Percentiles rank a stretch among this genome's conserved stretches.
phyloP scores from a whole-genome alignment of 2,329 filamentous ascomycete genomes.

The Helminthosporium solani region DNA sequence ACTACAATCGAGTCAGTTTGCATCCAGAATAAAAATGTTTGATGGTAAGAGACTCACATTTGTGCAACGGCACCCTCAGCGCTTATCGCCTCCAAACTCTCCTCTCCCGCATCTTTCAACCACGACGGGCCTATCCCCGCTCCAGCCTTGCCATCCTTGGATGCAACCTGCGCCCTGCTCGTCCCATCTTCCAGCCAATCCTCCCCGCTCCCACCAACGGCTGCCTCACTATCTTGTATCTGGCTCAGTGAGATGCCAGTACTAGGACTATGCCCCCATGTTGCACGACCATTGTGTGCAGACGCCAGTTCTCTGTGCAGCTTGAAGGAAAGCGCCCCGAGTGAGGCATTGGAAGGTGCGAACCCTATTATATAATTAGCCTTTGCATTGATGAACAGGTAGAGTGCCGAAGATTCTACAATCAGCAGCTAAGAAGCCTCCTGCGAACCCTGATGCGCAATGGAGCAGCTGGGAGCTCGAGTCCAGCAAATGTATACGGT shows the following conservation, averaged over 20 bases:
- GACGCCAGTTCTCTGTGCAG: constrained; percentile 67
- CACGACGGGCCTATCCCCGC: constrained; percentile 53
- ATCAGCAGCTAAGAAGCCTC: constrained; percentile 71
- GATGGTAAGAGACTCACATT: constrained; percentile 52
- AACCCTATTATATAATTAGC: constrained; percentile 51
- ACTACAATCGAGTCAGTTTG: constrained; percentile 39
- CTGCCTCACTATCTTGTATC: constrained; percentile 51
- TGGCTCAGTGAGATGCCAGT: constrained; percentile 59
- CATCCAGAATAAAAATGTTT: background rate
- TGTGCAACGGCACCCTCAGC: constrained; percentile 63
- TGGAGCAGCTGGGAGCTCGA: constrained; percentile 63
- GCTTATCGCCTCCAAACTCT: constrained; percentile 62
- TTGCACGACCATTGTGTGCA: constrained; percentile 56
- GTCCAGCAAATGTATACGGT: constrained; percentile 60
- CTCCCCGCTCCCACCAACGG: constrained; percentile 51
- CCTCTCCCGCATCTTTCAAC: constrained; percentile 58
- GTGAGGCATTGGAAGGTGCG: constrained; percentile 53
- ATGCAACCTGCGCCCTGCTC: constrained; percentile 56
- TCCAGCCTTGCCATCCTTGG: constrained; percentile 42
- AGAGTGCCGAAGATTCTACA: constrained; percentile 47
- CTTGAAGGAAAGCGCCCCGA: constrained; percentile 68
- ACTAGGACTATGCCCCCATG: constrained; percentile 61
- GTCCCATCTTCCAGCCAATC: constrained; percentile 68
- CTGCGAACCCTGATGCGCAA: constrained; percentile 72
- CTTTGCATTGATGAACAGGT: background rate